Evolutionary conservation across 176 grass and related monocot genomes (phyloP), one percentile per base, ranked within the genome.

Genomic region (Oryza punctata): DNA sequence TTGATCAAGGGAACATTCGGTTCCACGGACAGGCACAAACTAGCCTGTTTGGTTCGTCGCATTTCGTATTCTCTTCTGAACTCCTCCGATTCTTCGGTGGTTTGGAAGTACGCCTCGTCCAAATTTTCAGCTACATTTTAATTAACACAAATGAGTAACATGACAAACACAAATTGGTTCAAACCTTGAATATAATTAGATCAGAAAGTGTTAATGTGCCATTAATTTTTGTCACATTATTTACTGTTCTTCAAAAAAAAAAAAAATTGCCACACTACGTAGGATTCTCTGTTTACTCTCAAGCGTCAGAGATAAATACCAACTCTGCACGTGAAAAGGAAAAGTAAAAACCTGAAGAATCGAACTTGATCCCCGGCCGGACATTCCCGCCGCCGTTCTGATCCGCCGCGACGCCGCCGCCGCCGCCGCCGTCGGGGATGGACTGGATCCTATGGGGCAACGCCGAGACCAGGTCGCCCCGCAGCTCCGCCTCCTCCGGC

Each of bases 31-130:
- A 86, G 49, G 49, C 49, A 19, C 10, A 65, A 50, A 81, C 70
- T 26, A 90, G 81, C 93, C 89, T 98, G 96, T 85, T 94, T 92
- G 35, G 87, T 90, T 72, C 80, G 83, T 32, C 83, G 87, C 89
- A 98, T 98, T 78, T 98, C 93, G 69, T 92, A 94, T 2, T 98
- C 96, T 81, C 85, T 82, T 76, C 80, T 82, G 45, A 94, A 94
- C 73, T 91, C 80, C 84, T 87, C 89, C 1, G 93, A 96, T 77
- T 96, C 91, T 66, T 95, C 91, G 38, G 69, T 92, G 73, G 89
- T 76, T 41, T 96, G 74, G 67, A 96, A 96, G 83, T 96, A 87
- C 6, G 84, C 91, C 67, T 85, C 89, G 19, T 90, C 78, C 30
- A 99, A 50, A 83, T 19, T 75, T 11, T 86, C 79, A 79, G 60